Conservation (phyloP, 129 eudicot species). For the Lactuca sativa region DNA sequence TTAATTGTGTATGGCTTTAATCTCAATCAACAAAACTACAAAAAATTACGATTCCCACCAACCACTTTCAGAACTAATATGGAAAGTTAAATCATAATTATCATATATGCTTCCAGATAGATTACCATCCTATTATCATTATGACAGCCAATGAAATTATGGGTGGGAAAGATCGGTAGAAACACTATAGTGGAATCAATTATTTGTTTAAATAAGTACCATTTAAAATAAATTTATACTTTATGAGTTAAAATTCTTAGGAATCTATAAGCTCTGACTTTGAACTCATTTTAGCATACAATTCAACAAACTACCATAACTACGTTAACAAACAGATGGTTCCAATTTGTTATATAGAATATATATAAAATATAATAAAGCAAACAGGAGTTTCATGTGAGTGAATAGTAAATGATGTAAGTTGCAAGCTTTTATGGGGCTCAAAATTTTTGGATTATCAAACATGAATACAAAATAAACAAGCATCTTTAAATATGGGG, state of each 20-base stretch:
- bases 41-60: not conserved
- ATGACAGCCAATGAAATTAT: not conserved
- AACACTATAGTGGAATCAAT: no score
- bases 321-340: not conserved
- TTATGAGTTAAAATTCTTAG: no score
- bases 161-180: not conserved
- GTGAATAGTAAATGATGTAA: conserved; percentile 33
- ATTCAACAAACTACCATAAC: no score
- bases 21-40: not conserved
- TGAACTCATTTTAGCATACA: not conserved
- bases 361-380: not conserved
- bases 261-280: not conserved
- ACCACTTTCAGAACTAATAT: not conserved
- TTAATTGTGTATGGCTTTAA: not conserved
- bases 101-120: not conserved
- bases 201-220: not conserved
- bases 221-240: no score
- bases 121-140: not conserved
- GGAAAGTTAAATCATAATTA: no score
- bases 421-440: conserved; percentile 42
- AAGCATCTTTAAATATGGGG: conserved; percentile 37
- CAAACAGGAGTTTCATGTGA: conserved; percentile 10
- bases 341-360: not conserved
- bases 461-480: conserved; percentile 22
- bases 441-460: conserved; percentile 30